phyloP scores from a whole-genome alignment of 345 rosid genomes.

The Gynandropsis gynandra region DNA sequence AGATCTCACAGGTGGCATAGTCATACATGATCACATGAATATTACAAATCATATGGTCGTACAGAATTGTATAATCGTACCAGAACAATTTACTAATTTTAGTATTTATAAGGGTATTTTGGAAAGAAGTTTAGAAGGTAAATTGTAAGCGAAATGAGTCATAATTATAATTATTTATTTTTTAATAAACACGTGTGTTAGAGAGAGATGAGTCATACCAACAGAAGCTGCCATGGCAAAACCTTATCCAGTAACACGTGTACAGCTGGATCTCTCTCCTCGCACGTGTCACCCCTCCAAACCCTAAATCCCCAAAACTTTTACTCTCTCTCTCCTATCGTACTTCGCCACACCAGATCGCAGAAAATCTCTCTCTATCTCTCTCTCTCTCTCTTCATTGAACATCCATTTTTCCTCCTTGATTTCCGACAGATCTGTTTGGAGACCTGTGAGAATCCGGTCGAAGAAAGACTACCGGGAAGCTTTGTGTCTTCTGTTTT shows the following conservation, averaged over 20 bases:
- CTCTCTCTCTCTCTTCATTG: neutral
- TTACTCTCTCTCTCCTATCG: neutral
- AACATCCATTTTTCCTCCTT: neutral
- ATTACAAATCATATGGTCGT: too few relatives aligned
- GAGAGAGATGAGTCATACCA: neutral
- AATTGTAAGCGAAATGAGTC: too few relatives aligned
- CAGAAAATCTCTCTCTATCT: too few relatives aligned
- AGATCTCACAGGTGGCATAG: too few relatives aligned
- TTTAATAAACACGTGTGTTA: too few relatives aligned
- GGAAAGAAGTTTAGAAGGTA: too few relatives aligned
- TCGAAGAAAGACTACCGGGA: neutral
- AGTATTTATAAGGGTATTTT: too few relatives aligned
- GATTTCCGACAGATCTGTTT: neutral
- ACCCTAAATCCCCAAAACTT: constrained; percentile 39
- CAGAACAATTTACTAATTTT: too few relatives aligned
- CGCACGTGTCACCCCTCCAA: constrained; percentile 36
- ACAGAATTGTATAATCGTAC: too few relatives aligned
- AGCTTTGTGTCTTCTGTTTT: neutral
- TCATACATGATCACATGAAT: too few relatives aligned
- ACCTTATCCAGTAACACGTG: constrained; percentile 32
- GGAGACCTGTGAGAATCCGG: neutral
- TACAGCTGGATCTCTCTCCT: constrained; percentile 41
- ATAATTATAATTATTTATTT: too few relatives aligned
- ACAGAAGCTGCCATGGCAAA: neutral
- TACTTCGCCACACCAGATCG: neutral